phyloP scores from a whole-genome alignment of 1,284 basidiomycete species.

The Cutaneotrichosporon cyanovorans region DNA sequence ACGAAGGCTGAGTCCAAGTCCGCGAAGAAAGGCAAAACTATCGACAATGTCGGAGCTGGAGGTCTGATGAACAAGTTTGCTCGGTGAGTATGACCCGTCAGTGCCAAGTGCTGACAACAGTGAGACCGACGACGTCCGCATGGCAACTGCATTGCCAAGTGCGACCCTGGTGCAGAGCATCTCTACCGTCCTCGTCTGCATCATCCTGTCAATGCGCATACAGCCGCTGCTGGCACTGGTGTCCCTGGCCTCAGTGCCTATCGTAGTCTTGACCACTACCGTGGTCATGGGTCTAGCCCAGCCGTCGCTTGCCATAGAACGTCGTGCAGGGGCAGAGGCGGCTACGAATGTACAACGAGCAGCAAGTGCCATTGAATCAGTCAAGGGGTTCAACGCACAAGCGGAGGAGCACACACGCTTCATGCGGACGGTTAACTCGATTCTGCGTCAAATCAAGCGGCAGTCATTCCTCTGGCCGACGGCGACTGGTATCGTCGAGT shows the following conservation, averaged over 20 bases:
- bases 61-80: slow-evolving; percentile 92
- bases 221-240: slow-evolving; percentile 82
- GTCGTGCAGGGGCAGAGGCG: slow-evolving; percentile 59
- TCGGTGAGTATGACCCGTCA: slow-evolving; percentile 52
- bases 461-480: slow-evolving; percentile 69
- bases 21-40: too few relatives aligned
- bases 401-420: slow-evolving; percentile 55
- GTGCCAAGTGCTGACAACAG: slow-evolving; percentile 48
- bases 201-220: slow-evolving; percentile 70
- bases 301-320: slow-evolving; percentile 61
- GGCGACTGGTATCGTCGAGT: slow-evolving; percentile 62
- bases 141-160: slow-evolving; percentile 68
- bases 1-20: slow-evolving; percentile 18
- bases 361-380: slow-evolving; percentile 71
- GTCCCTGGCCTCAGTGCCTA: slow-evolving; percentile 82
- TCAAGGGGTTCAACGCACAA: slow-evolving; percentile 92
- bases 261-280: slow-evolving; percentile 63
- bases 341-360: slow-evolving; percentile 74
- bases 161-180: slow-evolving; percentile 73
- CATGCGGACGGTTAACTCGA: slow-evolving; percentile 49
- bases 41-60: slow-evolving; percentile 65
- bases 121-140: slow-evolving; percentile 88
- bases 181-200: slow-evolving; percentile 68
- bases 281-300: slow-evolving; percentile 58
- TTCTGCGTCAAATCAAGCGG: slow-evolving; percentile 47